phyloP scores from a whole-genome alignment of 2,329 filamentous ascomycete genomes.

The Ophiosphaerella korrae region DNA sequence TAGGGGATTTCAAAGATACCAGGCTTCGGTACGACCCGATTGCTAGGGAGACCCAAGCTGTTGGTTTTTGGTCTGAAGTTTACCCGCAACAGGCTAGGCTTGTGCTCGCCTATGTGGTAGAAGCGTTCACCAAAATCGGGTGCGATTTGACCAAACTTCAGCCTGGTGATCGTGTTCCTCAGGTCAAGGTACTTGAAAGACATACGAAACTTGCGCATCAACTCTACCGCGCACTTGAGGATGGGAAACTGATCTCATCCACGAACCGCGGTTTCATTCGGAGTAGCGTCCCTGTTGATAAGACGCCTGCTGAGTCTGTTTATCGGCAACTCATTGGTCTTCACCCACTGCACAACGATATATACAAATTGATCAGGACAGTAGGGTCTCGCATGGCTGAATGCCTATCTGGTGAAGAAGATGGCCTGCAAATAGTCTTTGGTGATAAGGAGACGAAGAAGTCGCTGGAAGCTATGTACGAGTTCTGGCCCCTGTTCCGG shows the following conservation, averaged over 20 bases:
- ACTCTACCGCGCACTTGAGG: slow-evolving; percentile 7
- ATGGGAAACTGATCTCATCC: slow-evolving; percentile 1
- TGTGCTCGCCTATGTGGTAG: slow-evolving; percentile 2
- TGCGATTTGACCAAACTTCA: slow-evolving; percentile 1
- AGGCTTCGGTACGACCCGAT: slow-evolving; percentile 1
- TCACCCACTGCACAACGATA: background rate
- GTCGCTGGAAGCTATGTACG: background rate
- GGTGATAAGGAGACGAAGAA: background rate
- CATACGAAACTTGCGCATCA: slow-evolving; percentile 5
- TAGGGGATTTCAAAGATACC: background rate
- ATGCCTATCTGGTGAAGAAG: background rate
- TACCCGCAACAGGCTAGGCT: slow-evolving; percentile 2
- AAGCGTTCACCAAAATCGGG: slow-evolving; percentile 4
- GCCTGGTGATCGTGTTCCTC: slow-evolving; percentile 2
- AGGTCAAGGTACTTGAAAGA: background rate
- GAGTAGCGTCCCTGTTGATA: background rate
- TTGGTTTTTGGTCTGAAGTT: slow-evolving; percentile 1
- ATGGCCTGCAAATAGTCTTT: background rate
- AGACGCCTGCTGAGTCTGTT: background rate
- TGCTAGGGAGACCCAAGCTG: background rate
- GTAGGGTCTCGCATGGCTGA: background rate
- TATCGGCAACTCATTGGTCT: background rate
- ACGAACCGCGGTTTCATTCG: background rate
- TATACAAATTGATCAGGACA: background rate
- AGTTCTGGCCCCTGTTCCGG: background rate